Evolutionary conservation across 306 rosid species (phyloP).

Genomic region (Prinsepia uniflora): DNA sequence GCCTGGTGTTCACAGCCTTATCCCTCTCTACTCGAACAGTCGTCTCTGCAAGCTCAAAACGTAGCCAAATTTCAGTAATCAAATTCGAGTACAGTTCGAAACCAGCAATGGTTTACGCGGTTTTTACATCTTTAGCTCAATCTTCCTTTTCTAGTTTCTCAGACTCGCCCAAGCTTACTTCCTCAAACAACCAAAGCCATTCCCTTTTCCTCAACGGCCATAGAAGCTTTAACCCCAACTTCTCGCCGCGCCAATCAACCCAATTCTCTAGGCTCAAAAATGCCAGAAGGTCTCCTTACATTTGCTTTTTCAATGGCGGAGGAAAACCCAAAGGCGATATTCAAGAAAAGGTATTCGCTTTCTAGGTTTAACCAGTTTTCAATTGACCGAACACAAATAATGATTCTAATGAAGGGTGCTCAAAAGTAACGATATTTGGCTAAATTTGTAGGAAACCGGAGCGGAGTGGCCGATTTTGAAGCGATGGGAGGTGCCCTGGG

Average conservation of each 20-base stretch:
- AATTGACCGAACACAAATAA: not conserved
- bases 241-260: constrained; percentile 5
- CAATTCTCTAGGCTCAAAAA: constrained; percentile 9
- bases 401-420: no score
- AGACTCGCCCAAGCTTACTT: constrained; percentile 29
- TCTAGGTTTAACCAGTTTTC: not conserved
- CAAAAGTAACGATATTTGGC: not conserved
- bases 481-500: constrained; percentile 98
- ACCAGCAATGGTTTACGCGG: constrained; percentile 23
- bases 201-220: constrained; percentile 29
- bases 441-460: constrained; percentile 50
- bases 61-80: not conserved
- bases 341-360: constrained; percentile 41
- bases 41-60: not conserved
- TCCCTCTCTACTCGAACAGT: not conserved
- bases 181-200: constrained; percentile 30
- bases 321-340: constrained; percentile 42
- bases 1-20: not conserved
- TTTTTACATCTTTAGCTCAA: constrained; percentile 29
- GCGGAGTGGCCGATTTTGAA: constrained; percentile 60
- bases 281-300: constrained; percentile 14
- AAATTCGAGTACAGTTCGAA: not conserved
- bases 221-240: constrained; percentile 14
- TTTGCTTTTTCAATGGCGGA: constrained; percentile 53
- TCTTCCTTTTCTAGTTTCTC: constrained; percentile 34